Evolutionary conservation across 305 asterid species (phyloP), one percentile per base, ranked within the genome.

Genomic region (Rubia tinctorum): DNA sequence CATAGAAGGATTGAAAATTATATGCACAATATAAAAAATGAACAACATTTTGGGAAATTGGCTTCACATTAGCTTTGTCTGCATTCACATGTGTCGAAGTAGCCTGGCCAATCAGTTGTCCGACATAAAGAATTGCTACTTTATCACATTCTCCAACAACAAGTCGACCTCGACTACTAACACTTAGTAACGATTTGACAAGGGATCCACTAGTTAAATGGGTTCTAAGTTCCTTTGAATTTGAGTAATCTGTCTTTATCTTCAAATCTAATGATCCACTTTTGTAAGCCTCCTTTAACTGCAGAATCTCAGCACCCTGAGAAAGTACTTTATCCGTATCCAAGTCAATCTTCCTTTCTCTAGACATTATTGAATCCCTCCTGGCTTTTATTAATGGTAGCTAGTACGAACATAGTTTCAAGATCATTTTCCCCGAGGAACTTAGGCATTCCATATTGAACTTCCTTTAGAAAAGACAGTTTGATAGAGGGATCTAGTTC

Each of bases 71-170:
- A 81, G 98, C 88, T 87, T 93, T 95, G 84, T 95, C 99, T 64
- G 98, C 97, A 64, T 96, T 95, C 84, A 95, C 97, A 49, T 97
- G 99, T 79, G 96, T 91, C 78, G 88, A 76, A 67, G 92, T 88
- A 69, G 96, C 98, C 83, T 95, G 98, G 76, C 98, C 99, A 86
- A 95, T 95, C 83, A 95, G 86, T 83, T 95, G 99, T 37, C 96
- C 99, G 71, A 91, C 96, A 83, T n/a, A 93, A 98, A 95, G 93
- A 80, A 95, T 88, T 81, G 99, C 91, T 37, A 95, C 99, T 85
- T 90, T 93, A 81, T 95, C 99, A 81, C 99, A 98, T 86, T 95
- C 99, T 70, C 99, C 98, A 80, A 95, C 99, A 69, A 98, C 99
- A 75, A 95, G 85, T 73, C 97, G 91, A 70, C 99, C 99, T 81